A percentile compares a stretch with the other conserved stretches of the same genome.
phyloP scores from a whole-genome alignment of 148 eudicot genomes.

The Salicornia ramosissima region DNA sequence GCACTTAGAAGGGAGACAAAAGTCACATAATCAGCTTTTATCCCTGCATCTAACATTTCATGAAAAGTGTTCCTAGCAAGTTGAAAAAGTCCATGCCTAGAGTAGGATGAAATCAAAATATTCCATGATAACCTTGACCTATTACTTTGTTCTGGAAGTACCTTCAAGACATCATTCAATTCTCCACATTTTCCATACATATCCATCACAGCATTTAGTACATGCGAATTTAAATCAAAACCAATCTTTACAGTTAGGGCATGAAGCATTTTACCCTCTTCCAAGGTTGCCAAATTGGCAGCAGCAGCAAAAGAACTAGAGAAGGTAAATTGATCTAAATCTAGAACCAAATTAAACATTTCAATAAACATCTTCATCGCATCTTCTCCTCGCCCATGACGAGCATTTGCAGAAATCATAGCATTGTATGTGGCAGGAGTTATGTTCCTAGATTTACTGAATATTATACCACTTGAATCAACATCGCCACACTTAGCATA shows the following conservation, averaged over 20 bases:
- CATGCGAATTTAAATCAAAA: slow-evolving; percentile 41
- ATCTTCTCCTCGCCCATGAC: slow-evolving; percentile 63
- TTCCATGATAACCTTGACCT: slow-evolving; percentile 69
- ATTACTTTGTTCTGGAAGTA: slow-evolving; percentile 46
- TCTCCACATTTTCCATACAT: slow-evolving; percentile 89
- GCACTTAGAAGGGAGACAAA: slow-evolving; percentile 78
- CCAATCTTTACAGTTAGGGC: slow-evolving; percentile 52
- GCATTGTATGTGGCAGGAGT: slow-evolving; percentile 63
- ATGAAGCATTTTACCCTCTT: slow-evolving; percentile 71
- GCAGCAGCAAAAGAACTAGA: slow-evolving; percentile 71
- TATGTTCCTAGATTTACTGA: slow-evolving; percentile 35
- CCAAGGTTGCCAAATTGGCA: slow-evolving; percentile 60
- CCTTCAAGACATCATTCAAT: slow-evolving; percentile 49
- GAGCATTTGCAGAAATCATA: slow-evolving; percentile 71
- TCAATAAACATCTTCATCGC: slow-evolving; percentile 45
- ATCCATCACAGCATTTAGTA: slow-evolving; percentile 57
- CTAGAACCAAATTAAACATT: slow-evolving; percentile 47
- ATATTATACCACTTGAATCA: slow-evolving; percentile 46
- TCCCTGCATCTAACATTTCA: slow-evolving; percentile 44
- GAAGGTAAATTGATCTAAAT: slow-evolving; percentile 62
- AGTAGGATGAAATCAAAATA: slow-evolving; percentile 57
- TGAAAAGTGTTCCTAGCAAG: slow-evolving; percentile 56
- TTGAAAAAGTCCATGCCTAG: slow-evolving; percentile 61
- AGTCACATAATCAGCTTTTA: slow-evolving; percentile 66
- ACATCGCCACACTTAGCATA: slow-evolving; percentile 80